A percentile compares a stretch with the other conserved stretches of the same genome.
These are phyloP conservation scores for Plasmodium vivax DNA, from an alignment of 169 alveolate genomes.

Conservation along the genomic window DNA sequence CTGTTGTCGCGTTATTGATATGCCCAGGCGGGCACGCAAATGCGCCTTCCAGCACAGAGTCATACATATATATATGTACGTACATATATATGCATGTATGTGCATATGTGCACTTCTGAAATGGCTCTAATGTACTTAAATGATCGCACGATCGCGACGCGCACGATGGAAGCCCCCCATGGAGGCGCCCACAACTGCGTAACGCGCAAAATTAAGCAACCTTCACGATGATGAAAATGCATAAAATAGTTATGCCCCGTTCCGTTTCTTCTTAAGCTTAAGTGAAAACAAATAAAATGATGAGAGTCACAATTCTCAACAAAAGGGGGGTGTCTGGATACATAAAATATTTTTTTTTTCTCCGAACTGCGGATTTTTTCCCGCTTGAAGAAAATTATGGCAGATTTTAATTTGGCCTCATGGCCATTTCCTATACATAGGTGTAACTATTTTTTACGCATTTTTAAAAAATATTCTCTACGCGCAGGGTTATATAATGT, in stretches of 20 bases:
- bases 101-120: neutral
- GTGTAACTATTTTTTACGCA: neutral
- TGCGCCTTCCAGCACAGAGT: neutral
- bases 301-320: neutral
- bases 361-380: neutral
- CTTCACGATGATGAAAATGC: neutral
- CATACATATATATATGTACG: no score
- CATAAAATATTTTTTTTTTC: neutral
- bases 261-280: neutral
- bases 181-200: neutral
- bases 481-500: neutral
- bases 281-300: neutral
- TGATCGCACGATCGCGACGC: neutral
- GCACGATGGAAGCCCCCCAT: neutral
- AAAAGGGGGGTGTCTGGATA: neutral
- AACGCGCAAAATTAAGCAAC: neutral
- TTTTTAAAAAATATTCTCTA: neutral
- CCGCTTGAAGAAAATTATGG: neutral
- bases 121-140: neutral
- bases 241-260: neutral
- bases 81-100: neutral
- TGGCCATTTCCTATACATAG: neutral
- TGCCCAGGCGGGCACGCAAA: neutral
- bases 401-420: neutral
- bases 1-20: neutral